Evolutionary conservation across 139 green algal species (phyloP), one percentile per base, ranked within the genome.

Genomic region (Coelastrella sp.): DNA sequence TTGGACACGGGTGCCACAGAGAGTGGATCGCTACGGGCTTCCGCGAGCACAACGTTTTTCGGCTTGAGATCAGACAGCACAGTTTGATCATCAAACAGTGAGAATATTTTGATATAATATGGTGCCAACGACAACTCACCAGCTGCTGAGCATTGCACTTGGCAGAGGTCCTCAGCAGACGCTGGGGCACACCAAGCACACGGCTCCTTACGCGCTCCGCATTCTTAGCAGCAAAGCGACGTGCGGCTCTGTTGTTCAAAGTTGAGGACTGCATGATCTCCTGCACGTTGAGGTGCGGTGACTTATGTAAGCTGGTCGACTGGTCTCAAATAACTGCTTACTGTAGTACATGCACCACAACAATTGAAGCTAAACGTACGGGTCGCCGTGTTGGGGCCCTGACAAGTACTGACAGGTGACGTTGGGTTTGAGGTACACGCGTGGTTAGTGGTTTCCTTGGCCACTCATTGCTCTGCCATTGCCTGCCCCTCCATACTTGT

Each of bases 101-200:
- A n/a, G n/a, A n/a, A n/a, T n/a, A n/a, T n/a, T n/a, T n/a, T n/a
- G n/a, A n/a, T n/a, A n/a, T n/a, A n/a, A n/a, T 57, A 57, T 57
- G 0, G 11, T 23, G 15, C 68, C 30, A 23, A 59, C 37, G 27
- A 38, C 67, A 62, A 78, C 83, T 78, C 45, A 87, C 81, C 43
- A 88, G 72, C 43, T 90, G 88, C 9, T 76, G 92, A n/a, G 85
- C 87, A 48, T 68, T 93, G 38, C 86, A 91, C 50, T 50, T 87
- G 30, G 63, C 82, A 27, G 88, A 76, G 59, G 48, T 83, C 71
- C 81, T 76, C 63, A 60, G 32, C 1, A 57, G 68, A 23, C 60
- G 40, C 69, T 62, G 43, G 43, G 79, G 62, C 35, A 78, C 21
- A 37, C 79, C 68, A 40, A 84, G 41, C 21, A 82, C 45, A 11